Conservation (phyloP, 2,329 filamentous ascomycete species). For the Thyridium curvatum region DNA sequence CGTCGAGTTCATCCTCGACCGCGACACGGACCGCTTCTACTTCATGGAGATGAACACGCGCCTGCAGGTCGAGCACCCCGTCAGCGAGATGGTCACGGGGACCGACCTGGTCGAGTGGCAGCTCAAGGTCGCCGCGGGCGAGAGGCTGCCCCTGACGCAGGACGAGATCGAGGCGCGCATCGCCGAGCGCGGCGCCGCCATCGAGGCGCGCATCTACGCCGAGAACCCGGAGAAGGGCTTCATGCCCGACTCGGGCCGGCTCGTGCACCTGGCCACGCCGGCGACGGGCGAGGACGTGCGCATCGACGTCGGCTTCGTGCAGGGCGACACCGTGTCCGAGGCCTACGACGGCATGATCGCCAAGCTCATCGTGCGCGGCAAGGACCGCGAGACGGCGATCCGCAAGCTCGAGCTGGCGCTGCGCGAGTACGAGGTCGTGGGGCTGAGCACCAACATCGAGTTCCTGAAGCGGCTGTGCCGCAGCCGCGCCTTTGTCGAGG, state of each 20-base stretch:
- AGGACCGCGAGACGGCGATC: constrained; percentile 72
- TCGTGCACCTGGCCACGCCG: constrained; percentile 78
- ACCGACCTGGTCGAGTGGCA: constrained; percentile 90
- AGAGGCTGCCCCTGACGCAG: constrained; percentile 50
- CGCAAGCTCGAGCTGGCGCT: constrained; percentile 76
- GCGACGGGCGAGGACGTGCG: constrained; percentile 56
- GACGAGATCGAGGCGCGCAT: constrained; percentile 69
- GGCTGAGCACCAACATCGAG: constrained; percentile 91
- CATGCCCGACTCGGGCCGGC: constrained; percentile 84
- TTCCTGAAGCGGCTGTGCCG: constrained; percentile 86
- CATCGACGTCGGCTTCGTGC: constrained; percentile 87
- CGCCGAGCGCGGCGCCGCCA: constrained; percentile 70
- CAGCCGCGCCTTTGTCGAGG: constrained; percentile 74
- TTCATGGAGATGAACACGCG: constrained; percentile 83
- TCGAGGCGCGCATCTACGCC: constrained; percentile 94
- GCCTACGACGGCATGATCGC: constrained; percentile 99
- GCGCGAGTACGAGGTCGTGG: constrained; percentile 86
- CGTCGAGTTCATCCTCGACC: constrained; percentile 86
- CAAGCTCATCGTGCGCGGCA: constrained; percentile 87
- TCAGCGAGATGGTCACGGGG: constrained; percentile 67
- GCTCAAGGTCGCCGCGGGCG: constrained; percentile 64
- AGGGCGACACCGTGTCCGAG: constrained; percentile 86
- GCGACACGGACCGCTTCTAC: constrained; percentile 73
- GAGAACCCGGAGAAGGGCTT: constrained; percentile 91
- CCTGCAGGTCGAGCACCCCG: constrained; percentile 93